Conservation (phyloP, 2,329 filamentous ascomycete genomes). For the Microascus cirrosus region DNA sequence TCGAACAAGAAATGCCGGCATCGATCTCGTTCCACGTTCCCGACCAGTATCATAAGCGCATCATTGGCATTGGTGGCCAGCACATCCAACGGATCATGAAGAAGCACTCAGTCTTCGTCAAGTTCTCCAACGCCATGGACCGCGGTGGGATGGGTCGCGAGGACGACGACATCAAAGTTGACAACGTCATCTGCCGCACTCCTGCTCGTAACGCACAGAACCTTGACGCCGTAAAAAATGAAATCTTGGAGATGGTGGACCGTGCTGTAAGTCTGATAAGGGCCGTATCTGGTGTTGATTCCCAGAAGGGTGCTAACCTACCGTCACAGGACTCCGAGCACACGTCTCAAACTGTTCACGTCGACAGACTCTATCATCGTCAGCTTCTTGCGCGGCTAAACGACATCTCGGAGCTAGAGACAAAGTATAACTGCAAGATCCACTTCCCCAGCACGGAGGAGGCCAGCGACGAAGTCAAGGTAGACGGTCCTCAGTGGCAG, state of each 20-base stretch:
- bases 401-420: slow-evolving; percentile 90
- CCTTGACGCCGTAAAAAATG: slow-evolving; percentile 91
- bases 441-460: slow-evolving; percentile 96
- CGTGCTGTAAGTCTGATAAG: slow-evolving; percentile 49
- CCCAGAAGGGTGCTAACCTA: slow-evolving; percentile 6
- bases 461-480: slow-evolving; percentile 89
- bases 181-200: slow-evolving; percentile 97
- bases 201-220: slow-evolving; percentile 95
- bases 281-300: background rate
- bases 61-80: slow-evolving; percentile 95
- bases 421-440: slow-evolving; percentile 99
- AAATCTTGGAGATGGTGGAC: slow-evolving; percentile 99
- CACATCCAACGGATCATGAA: slow-evolving; percentile 99
- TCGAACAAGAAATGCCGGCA: slow-evolving; percentile 98
- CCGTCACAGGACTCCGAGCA: slow-evolving; percentile 74
- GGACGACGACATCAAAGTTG: slow-evolving; percentile 95
- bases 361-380: slow-evolving; percentile 90
- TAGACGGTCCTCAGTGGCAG: slow-evolving; percentile 96
- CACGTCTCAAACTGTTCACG: slow-evolving; percentile 83
- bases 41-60: slow-evolving; percentile 98
- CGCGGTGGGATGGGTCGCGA: slow-evolving; percentile 85
- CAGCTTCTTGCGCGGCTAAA: slow-evolving; percentile 80
- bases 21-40: slow-evolving; percentile 99
- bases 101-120: slow-evolving; percentile 99
- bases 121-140: slow-evolving; percentile 99